Base-by-base conservation (phyloP, 768 basidiomycete species). In the Sporobolomyces phaffii region DNA sequence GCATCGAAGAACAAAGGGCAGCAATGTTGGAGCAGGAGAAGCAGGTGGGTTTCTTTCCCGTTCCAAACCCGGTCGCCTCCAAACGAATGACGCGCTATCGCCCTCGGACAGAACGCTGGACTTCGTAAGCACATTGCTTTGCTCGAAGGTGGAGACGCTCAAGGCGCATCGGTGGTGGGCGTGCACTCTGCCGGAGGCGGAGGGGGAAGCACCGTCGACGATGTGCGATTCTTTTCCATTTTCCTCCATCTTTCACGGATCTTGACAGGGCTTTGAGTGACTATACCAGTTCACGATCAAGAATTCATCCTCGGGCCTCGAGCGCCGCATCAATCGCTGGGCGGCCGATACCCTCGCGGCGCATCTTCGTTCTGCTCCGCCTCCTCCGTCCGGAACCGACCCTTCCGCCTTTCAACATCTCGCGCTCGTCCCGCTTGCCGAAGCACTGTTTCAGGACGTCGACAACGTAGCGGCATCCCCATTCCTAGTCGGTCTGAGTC, bases 281-380 rank as follows among this genome's bases (percentile, higher is more conserved):
- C n/a, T n/a, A n/a, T n/a, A n/a, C n/a, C 89, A 92, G 76, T 91
- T 90, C 77, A 90, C 89, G 7, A 90, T 92, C 80, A 87, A 91
- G 89, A 91, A 88, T 70, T 81, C 87, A 13, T 89, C 90, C 4
- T 87, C 88, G 8, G 85, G 86, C 57, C 83, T 92, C 28, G 90
- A 91, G 74, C 84, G 88, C 54, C 80, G 85, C 51, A 85, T 92
- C 76, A 92, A 92, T 76, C 84, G 90, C 73, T 92, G 89, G 89
- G 89, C 89, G 5, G 86, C 87, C 52, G 88, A 90, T 53, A 80
- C 65, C 85, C 73, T 81, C 88, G 20, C 83, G 84, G 33, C 75
- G 76, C 22, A 85, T 85, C 9, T 85, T 84, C 17, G 80, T 79
- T 1, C 79, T 82, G 13, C 79, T 86, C 29, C 80, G 80, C 14